Evolutionary conservation across 2,329 filamentous ascomycete species (phyloP).

Genomic region (Diaporthe vaccinii): DNA sequence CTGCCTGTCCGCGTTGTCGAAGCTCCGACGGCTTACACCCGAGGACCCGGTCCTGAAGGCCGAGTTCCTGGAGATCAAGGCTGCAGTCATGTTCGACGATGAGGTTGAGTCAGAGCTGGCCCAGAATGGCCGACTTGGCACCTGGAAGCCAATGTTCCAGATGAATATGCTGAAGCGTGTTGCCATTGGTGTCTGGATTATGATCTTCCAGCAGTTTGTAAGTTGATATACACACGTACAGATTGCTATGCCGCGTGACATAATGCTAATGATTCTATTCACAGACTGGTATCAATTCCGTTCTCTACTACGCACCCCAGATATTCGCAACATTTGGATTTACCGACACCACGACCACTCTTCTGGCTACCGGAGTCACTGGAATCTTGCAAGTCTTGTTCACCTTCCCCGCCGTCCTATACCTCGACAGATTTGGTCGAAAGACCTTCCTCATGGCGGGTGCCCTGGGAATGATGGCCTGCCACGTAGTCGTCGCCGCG

Average conservation of each 20-base stretch:
- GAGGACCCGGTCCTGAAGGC: conserved; percentile 45
- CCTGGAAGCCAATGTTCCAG: conserved; percentile 44
- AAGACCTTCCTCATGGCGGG: conserved; percentile 41
- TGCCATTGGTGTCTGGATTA: conserved; percentile 42
- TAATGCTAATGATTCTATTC: background rate
- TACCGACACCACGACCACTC: conserved; percentile 36
- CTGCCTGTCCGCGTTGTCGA: conserved; percentile 43
- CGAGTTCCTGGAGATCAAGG: conserved; percentile 49
- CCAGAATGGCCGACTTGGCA: conserved; percentile 21
- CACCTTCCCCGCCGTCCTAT: conserved; percentile 40
- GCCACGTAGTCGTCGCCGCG: conserved; percentile 41
- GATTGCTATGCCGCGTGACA: fast-evolving
- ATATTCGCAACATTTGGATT: conserved; percentile 42
- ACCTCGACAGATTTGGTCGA: conserved; percentile 41
- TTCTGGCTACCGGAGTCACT: conserved; percentile 41
- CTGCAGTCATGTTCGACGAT: conserved; percentile 46
- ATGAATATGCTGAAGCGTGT: conserved; percentile 45
- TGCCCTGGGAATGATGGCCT: conserved; percentile 41
- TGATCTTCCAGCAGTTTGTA: conserved; percentile 45
- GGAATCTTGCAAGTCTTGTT: conserved; percentile 41
- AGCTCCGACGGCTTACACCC: conserved; percentile 43
- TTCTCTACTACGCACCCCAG: conserved; percentile 45
- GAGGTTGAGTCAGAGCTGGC: conserved; percentile 40
- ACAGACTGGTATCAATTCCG: conserved; percentile 44
- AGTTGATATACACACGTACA: background rate